Percentiles rank a stretch among this genome's conserved stretches.
phyloP scores from a whole-genome alignment of 768 basidiomycete genomes.

The Tricholoma sp. region DNA sequence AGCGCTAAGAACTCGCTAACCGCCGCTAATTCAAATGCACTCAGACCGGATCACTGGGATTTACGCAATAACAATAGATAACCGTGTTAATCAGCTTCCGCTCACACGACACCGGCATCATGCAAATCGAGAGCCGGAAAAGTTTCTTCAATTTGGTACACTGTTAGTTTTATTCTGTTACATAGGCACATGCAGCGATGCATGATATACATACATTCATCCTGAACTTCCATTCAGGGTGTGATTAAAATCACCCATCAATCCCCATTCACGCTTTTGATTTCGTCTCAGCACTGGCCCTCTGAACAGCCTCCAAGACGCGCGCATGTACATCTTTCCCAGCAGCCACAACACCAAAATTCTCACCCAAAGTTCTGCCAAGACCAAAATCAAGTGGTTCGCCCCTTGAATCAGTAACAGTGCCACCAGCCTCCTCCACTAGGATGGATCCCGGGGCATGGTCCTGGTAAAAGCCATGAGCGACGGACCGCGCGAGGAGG shows the following conservation, averaged over 20 bases:
- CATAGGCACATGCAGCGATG: too few species aligned
- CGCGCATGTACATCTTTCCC: constrained; percentile 63
- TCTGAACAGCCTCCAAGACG: constrained; percentile 72
- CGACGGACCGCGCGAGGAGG: background rate
- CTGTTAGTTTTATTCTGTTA: too few species aligned
- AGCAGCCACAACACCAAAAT: constrained; percentile 84
- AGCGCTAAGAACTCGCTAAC: too few species aligned
- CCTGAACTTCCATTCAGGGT: background rate
- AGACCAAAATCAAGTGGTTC: constrained; percentile 77
- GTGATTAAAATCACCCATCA: background rate
- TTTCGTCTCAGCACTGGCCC: constrained; percentile 37
- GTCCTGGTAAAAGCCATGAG: constrained; percentile 44
- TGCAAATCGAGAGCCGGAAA: too few species aligned
- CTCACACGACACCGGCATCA: too few species aligned
- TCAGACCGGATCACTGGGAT: too few species aligned
- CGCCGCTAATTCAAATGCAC: too few species aligned
- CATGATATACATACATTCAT: too few species aligned
- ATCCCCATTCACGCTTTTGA: constrained; percentile 19
- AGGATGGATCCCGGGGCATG: constrained; percentile 86
- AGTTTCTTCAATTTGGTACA: too few species aligned
- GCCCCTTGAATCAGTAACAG: constrained; percentile 84
- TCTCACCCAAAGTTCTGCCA: constrained; percentile 80
- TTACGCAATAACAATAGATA: too few species aligned
- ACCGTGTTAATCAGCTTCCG: too few species aligned
- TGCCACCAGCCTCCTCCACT: constrained; percentile 84